Evolutionary conservation across 129 eudicot genomes (phyloP).

Genomic region (Centella asiatica): DNA sequence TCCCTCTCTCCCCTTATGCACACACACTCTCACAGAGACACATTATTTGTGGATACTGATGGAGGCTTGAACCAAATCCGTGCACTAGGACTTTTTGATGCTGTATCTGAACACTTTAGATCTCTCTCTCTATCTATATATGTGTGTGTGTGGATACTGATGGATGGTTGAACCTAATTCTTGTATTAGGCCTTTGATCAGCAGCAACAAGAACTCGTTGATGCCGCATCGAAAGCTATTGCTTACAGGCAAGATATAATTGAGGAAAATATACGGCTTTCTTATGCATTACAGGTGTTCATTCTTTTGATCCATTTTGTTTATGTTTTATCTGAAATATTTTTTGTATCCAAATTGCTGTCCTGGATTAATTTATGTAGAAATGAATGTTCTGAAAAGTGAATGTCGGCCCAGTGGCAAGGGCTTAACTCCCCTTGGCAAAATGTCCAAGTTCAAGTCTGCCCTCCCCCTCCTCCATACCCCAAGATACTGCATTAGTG

Average conservation of each 20-base stretch:
- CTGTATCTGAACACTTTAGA: not conserved
- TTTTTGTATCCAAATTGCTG: no score
- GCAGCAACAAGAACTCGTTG: conserved; percentile 97
- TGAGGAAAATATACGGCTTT: conserved; percentile 92
- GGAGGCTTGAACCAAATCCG: no score
- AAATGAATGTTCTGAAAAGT: no score
- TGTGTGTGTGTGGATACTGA: conserved; percentile 5
- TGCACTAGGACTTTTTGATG: no score
- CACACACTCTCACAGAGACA: not conserved
- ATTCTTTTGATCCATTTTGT: not conserved
- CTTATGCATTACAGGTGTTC: conserved; percentile 84
- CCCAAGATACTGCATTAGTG: no score
- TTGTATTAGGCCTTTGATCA: conserved; percentile 81
- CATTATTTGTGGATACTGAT: not conserved
- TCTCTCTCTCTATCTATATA: not conserved
- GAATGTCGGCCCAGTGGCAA: no score
- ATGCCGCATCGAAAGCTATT: conserved; percentile 87
- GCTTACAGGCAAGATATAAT: conserved; percentile 91
- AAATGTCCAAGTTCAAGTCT: no score
- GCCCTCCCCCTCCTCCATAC: no score
- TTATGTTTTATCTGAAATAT: no score
- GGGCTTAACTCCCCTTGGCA: no score
- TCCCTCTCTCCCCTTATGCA: not conserved
- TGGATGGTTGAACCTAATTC: conserved; percentile 8
- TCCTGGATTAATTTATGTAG: no score